Conservation (phyloP, 2,329 filamentous ascomycete species). For the Xylariaceae sp. region DNA sequence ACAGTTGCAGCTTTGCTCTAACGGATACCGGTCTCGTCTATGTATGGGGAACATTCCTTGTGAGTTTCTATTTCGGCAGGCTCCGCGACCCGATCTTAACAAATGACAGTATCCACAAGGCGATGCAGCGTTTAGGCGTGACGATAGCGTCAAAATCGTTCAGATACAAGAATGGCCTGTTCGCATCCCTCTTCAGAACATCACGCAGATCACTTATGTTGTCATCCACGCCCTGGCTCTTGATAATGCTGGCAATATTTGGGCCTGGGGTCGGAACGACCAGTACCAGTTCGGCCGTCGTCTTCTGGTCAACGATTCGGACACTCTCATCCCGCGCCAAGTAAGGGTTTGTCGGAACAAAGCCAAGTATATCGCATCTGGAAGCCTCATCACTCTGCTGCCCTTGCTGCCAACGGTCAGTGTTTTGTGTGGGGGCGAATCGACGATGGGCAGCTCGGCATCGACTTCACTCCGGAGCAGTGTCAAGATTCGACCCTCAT, state of each 20-base stretch:
- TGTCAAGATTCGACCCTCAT: slow-evolving; percentile 43
- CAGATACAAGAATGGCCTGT: neutral
- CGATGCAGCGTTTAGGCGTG: neutral
- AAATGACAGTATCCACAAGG: slow-evolving; percentile 5
- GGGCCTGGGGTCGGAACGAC: slow-evolving; percentile 60
- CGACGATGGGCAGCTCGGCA: slow-evolving; percentile 35
- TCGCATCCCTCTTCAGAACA: slow-evolving; percentile 40
- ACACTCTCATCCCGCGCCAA: slow-evolving; percentile 12
- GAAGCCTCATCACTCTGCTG: slow-evolving; percentile 56
- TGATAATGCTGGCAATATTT: slow-evolving; percentile 44
- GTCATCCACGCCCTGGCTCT: slow-evolving; percentile 58
- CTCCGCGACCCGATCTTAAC: neutral
- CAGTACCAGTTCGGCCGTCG: slow-evolving; percentile 59
- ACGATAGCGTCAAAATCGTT: neutral
- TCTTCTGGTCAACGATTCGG: slow-evolving; percentile 22
- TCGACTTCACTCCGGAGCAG: slow-evolving; percentile 39
- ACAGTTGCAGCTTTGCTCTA: slow-evolving; percentile 58
- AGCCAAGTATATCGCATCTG: slow-evolving; percentile 35
- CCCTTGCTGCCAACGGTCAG: slow-evolving; percentile 29
- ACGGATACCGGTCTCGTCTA: slow-evolving; percentile 60
- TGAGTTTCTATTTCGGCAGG: slow-evolving; percentile 30
- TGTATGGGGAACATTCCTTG: slow-evolving; percentile 63
- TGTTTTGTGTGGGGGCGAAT: slow-evolving; percentile 36
- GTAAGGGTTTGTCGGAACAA: slow-evolving; percentile 33
- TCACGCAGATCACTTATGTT: slow-evolving; percentile 48